phyloP scores from a whole-genome alignment of 73 alveolate species.

The Paramecium primaurelia region DNA sequence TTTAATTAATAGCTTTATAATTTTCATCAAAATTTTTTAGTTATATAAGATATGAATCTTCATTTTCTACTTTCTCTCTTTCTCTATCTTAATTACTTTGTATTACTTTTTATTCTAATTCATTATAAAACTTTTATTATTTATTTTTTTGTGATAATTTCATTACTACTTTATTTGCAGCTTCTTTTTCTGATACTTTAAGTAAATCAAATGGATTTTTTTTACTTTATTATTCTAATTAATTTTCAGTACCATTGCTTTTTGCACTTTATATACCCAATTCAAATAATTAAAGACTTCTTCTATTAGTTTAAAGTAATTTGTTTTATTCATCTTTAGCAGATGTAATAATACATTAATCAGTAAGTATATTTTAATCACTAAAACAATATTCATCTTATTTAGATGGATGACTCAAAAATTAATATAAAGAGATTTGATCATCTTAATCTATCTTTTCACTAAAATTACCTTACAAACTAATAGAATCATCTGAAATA shows the following conservation, averaged over 20 bases:
- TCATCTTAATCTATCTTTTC: background rate
- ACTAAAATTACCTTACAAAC: background rate
- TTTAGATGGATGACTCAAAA: background rate
- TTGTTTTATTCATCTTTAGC: background rate
- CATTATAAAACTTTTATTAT: background rate
- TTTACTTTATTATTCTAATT: background rate
- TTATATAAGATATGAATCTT: background rate
- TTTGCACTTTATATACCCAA: background rate
- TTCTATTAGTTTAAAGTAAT: background rate
- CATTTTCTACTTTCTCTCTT: background rate
- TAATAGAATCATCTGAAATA: background rate
- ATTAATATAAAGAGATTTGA: background rate
- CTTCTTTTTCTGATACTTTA: background rate
- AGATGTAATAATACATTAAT: background rate
- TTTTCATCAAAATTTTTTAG: background rate
- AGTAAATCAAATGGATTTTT: background rate
- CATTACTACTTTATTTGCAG: background rate
- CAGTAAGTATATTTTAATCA: background rate
- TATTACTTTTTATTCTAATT: background rate
- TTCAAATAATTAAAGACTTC: background rate
- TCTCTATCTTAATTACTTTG: background rate
- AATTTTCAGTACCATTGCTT: background rate
- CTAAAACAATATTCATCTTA: background rate
- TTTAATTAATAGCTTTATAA: background rate
- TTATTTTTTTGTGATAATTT: background rate